phyloP scores from a whole-genome alignment of 495 filamentous ascomycete genomes.

The Xylaria scruposa region DNA sequence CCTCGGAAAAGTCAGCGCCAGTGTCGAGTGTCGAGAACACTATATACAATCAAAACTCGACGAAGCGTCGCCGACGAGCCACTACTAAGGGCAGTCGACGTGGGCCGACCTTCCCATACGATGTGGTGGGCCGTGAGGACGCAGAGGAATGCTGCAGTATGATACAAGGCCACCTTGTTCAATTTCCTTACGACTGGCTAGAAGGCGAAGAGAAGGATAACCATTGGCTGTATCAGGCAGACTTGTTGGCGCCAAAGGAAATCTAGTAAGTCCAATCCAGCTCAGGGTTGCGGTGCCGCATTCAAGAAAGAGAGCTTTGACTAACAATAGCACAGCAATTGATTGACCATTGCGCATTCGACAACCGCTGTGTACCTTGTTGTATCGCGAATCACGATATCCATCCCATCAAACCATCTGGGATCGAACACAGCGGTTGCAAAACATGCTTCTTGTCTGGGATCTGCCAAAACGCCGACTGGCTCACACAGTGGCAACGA shows the following conservation, averaged over 20 bases:
- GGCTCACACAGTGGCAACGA: neutral
- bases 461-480: neutral
- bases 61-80: slow-evolving; percentile 66
- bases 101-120: slow-evolving; percentile 70
- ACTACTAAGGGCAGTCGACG: slow-evolving; percentile 78
- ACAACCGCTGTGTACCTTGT: neutral
- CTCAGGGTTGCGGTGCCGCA: neutral
- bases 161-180: slow-evolving; percentile 86
- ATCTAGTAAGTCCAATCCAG: slow-evolving; percentile 78
- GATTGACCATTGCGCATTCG: neutral
- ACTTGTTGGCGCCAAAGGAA: slow-evolving; percentile 92
- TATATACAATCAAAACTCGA: slow-evolving; percentile 44
- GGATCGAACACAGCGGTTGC: neutral
- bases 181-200: slow-evolving; percentile 96
- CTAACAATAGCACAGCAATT: slow-evolving; percentile 22
- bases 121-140: slow-evolving; percentile 72
- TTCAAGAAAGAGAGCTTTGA: neutral
- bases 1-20: slow-evolving; percentile 47
- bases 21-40: slow-evolving; percentile 38
- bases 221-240: slow-evolving; percentile 96
- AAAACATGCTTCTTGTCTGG: neutral
- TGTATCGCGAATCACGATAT: neutral
- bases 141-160: slow-evolving; percentile 81
- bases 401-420: neutral
- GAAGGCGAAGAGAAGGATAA: slow-evolving; percentile 86